Evolutionary conservation across 768 basidiomycete genomes (phyloP).

Genomic region (Naganishia vaughanmartiniae): DNA sequence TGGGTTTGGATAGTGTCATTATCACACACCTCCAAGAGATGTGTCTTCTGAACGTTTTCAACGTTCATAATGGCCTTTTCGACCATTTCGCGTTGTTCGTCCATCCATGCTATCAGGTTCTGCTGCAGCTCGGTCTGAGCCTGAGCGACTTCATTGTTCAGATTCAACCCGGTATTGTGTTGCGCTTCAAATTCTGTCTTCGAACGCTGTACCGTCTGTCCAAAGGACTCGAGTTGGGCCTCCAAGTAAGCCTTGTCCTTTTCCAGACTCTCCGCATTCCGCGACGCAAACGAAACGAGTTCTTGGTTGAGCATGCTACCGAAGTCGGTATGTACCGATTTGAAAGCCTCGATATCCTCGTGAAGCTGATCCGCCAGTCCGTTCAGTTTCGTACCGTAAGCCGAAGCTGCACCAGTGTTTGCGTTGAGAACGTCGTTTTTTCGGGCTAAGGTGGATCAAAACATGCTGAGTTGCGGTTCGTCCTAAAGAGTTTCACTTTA

Average conservation of each 20-base stretch:
- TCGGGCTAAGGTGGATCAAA: slow-evolving; percentile 60
- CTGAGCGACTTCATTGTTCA: neutral
- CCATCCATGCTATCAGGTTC: slow-evolving; percentile 25
- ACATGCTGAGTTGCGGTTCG: neutral
- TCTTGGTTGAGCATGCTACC: slow-evolving; percentile 60
- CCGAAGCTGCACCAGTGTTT: slow-evolving; percentile 66
- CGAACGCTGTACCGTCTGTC: slow-evolving; percentile 5
- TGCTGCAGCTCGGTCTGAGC: slow-evolving; percentile 16
- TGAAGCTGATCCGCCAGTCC: slow-evolving; percentile 60
- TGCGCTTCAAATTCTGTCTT: slow-evolving; percentile 2
- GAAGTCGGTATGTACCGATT: slow-evolving; percentile 61
- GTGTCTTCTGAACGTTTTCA: slow-evolving; percentile 5
- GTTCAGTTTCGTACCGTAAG: slow-evolving; percentile 63
- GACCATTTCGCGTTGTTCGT: neutral
- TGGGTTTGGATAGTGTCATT: neutral
- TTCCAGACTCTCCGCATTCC: slow-evolving; percentile 55
- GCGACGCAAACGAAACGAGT: slow-evolving; percentile 60
- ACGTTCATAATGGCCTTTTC: slow-evolving; percentile 6
- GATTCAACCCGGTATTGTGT: neutral
- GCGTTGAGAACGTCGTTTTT: slow-evolving; percentile 64
- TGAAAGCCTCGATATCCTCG: slow-evolving; percentile 63
- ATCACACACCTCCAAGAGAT: slow-evolving; percentile 22
- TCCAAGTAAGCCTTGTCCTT: slow-evolving; percentile 28
- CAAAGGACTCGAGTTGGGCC: slow-evolving; percentile 11
- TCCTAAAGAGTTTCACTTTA: neutral